These are phyloP conservation scores for Cercospora brassicicola DNA, from an alignment of 2,329 filamentous ascomycete genomes.

Conservation along the genomic window DNA sequence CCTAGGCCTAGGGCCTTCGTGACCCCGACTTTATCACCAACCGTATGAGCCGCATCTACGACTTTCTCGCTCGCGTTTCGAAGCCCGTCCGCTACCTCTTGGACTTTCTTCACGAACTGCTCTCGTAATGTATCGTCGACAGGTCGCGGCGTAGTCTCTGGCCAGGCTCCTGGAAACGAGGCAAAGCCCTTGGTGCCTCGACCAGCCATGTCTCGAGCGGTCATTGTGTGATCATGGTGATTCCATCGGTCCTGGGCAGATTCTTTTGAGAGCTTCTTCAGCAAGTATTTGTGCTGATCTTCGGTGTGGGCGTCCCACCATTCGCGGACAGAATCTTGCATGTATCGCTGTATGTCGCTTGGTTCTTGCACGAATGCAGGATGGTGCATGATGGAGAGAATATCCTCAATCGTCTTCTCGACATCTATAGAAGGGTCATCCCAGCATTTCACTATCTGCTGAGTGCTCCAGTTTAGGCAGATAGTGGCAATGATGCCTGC, in stretches of 20 bases:
- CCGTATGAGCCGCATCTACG: not conserved
- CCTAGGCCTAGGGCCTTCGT: not conserved
- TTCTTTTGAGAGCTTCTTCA: not conserved
- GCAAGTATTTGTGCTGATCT: not conserved
- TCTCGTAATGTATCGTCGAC: not conserved
- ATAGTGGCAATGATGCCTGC: conserved; percentile 55
- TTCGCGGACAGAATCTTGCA: not conserved
- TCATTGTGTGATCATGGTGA: conserved; percentile 5
- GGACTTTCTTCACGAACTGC: not conserved
- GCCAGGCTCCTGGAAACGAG: not conserved
- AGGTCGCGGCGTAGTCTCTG: not conserved
- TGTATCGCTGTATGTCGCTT: not conserved
- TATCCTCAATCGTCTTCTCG: not conserved
- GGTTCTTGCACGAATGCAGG: not conserved
- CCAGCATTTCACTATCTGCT: conserved; percentile 2
- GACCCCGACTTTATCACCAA: not conserved
- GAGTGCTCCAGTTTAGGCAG: not conserved
- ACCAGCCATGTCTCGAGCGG: not conserved
- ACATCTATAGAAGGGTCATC: not conserved
- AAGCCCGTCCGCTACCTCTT: not conserved
- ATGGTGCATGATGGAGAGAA: not conserved
- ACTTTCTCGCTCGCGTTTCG: not conserved
- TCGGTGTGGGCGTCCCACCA: not conserved
- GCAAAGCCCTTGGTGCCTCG: not conserved
- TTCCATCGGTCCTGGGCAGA: not conserved